Conservation (phyloP, 2,329 filamentous ascomycete genomes). For the Sporothrix globosa region DNA sequence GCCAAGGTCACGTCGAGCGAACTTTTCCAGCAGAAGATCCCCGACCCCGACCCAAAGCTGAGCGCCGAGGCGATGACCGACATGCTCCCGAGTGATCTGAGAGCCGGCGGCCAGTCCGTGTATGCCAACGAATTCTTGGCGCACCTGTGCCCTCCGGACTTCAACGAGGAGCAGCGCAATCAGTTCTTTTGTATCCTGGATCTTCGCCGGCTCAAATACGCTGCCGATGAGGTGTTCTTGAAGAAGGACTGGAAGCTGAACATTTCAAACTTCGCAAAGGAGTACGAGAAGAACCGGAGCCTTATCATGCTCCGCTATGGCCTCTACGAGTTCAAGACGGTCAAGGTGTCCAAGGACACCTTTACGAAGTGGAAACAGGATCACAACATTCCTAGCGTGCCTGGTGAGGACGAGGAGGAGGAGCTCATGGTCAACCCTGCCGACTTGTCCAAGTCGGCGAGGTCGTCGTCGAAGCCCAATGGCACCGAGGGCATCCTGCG, state of each 20-base stretch:
- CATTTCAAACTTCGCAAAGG: constrained; percentile 64
- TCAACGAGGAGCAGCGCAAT: constrained; percentile 62
- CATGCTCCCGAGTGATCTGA: constrained; percentile 57
- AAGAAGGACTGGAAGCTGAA: constrained; percentile 67
- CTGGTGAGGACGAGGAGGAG: constrained; percentile 48
- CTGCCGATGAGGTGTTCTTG: constrained; percentile 62
- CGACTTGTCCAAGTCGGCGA: constrained; percentile 36
- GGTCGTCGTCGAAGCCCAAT: constrained; percentile 40
- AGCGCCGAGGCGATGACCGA: constrained; percentile 59
- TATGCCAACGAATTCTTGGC: constrained; percentile 64
- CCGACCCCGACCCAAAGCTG: constrained; percentile 59
- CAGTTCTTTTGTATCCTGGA: constrained; percentile 68
- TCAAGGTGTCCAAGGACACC: constrained; percentile 61
- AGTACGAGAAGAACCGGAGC: constrained; percentile 66
- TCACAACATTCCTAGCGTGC: constrained; percentile 57
- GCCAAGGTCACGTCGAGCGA: constrained; percentile 55
- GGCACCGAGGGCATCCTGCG: constrained; percentile 43
- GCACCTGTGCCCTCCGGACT: constrained; percentile 59
- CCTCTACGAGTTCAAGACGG: constrained; percentile 65
- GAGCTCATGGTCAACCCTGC: neutral
- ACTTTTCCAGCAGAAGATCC: constrained; percentile 62
- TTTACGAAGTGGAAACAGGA: constrained; percentile 62
- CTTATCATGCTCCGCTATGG: constrained; percentile 65
- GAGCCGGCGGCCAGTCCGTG: constrained; percentile 55
- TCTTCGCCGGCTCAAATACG: constrained; percentile 63